phyloP scores from a whole-genome alignment of 2,329 filamentous ascomycete genomes.

The Alternaria angustiovoidea region DNA sequence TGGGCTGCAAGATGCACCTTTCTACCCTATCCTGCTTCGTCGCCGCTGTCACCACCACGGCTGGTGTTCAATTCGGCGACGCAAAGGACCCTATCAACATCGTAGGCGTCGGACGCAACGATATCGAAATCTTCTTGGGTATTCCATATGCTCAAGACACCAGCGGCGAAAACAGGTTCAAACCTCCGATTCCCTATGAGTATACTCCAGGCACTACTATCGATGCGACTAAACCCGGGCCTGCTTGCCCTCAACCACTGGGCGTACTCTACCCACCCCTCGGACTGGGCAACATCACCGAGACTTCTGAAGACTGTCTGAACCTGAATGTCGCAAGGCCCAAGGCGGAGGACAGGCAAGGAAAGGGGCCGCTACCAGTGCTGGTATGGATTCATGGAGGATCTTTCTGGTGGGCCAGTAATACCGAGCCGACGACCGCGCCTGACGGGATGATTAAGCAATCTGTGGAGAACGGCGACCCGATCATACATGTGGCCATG shows the following conservation, averaged over 20 bases:
- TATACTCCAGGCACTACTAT: slow-evolving; percentile 46
- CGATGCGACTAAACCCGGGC: slow-evolving; percentile 53
- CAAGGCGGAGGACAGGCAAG: slow-evolving; percentile 42
- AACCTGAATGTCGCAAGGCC: slow-evolving; percentile 68
- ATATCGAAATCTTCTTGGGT: slow-evolving; percentile 58
- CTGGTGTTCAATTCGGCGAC: slow-evolving; percentile 12
- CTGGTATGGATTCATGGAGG: slow-evolving; percentile 67
- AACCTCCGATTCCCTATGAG: slow-evolving; percentile 52
- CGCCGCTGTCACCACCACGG: slow-evolving; percentile 12
- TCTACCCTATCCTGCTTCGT: slow-evolving; percentile 14
- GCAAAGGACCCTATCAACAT: slow-evolving; percentile 50
- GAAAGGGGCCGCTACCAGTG: slow-evolving; percentile 58
- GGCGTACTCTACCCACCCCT: slow-evolving; percentile 40
- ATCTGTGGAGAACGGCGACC: slow-evolving; percentile 55
- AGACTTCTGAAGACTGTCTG: slow-evolving; percentile 64
- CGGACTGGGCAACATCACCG: slow-evolving; percentile 47
- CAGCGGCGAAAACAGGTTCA: slow-evolving; percentile 56
- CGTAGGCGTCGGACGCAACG: slow-evolving; percentile 54
- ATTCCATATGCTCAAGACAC: slow-evolving; percentile 60
- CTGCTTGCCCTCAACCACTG: slow-evolving; percentile 56
- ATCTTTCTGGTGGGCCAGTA: slow-evolving; percentile 51
- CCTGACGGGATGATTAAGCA: slow-evolving; percentile 59
- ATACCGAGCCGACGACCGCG: slow-evolving; percentile 47
- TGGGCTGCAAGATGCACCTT: slow-evolving; percentile 11
- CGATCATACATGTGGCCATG: slow-evolving; percentile 49